phyloP scores from a whole-genome alignment of 148 eudicot genomes.

The Rhododendron henanense region DNA sequence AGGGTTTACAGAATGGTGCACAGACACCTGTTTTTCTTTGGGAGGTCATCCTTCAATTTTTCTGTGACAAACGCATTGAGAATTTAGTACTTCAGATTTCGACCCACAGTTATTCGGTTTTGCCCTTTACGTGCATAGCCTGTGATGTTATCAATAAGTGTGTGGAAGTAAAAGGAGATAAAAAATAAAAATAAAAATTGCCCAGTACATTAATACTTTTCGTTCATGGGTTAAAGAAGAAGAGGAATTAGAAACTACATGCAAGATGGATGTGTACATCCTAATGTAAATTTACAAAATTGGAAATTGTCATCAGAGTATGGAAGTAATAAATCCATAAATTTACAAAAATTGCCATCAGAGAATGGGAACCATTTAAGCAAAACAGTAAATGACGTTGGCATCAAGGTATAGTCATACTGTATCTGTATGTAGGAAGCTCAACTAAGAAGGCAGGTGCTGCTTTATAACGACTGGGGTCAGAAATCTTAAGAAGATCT shows the following conservation, averaged over 20 bases:
- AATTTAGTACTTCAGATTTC: not conserved
- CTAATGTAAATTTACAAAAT: not conserved
- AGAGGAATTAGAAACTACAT: not conserved
- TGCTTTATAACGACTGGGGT: not conserved
- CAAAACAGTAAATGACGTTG: not conserved
- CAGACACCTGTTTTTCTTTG: conserved; percentile 32
- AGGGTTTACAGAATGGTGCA: conserved; percentile 34
- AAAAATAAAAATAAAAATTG: not conserved
- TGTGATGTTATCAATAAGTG: not conserved
- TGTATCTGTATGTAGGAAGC: not conserved
- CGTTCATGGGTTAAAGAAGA: not conserved
- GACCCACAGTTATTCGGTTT: not conserved
- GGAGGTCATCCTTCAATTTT: conserved; percentile 30
- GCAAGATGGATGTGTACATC: not conserved
- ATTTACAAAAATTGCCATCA: not conserved
- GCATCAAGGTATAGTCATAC: not conserved
- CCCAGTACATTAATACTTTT: not conserved
- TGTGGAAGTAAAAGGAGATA: not conserved
- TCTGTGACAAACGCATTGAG: conserved; percentile 20
- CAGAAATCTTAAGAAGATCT: not conserved
- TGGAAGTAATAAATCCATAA: not conserved
- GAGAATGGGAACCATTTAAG: not conserved
- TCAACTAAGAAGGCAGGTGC: not conserved
- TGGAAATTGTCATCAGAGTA: not conserved
- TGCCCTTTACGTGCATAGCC: not conserved